Evolutionary conservation across 1,284 basidiomycete genomes (phyloP).

Genomic region (Flammula alnicola): DNA sequence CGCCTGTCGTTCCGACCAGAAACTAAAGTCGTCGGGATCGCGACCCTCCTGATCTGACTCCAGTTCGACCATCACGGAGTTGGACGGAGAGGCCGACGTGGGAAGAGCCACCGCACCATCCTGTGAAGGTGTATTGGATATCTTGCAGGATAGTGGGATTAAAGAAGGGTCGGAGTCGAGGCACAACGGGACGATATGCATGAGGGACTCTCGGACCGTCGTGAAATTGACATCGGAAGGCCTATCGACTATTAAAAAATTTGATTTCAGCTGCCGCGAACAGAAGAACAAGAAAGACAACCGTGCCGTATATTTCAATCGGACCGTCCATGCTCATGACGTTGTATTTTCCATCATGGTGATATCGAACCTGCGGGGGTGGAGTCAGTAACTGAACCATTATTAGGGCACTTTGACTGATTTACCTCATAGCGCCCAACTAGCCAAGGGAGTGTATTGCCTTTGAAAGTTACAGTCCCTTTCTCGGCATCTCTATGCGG

Average conservation of each 20-base stretch:
- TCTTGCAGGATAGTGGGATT: slow-evolving; percentile 75
- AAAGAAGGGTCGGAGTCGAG: slow-evolving; percentile 85
- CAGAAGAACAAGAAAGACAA: slow-evolving; percentile 4
- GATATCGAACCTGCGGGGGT: slow-evolving; percentile 68
- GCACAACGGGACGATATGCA: slow-evolving; percentile 83
- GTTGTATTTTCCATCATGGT: slow-evolving; percentile 95
- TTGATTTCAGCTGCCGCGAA: slow-evolving; percentile 13
- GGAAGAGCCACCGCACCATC: slow-evolving; percentile 16
- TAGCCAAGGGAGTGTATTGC: slow-evolving; percentile 84
- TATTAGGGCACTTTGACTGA: slow-evolving; percentile 16
- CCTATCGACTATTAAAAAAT: slow-evolving; percentile 59
- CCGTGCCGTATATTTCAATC: slow-evolving; percentile 86
- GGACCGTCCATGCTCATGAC: slow-evolving; percentile 87
- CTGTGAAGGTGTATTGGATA: slow-evolving; percentile 28
- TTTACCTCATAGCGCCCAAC: slow-evolving; percentile 87
- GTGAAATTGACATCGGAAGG: slow-evolving; percentile 65
- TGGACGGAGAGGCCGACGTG: slow-evolving; percentile 18
- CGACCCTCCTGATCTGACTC: slow-evolving; percentile 45
- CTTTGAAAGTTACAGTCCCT: slow-evolving; percentile 79
- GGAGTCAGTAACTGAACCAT: slow-evolving; percentile 11
- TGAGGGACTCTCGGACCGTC: slow-evolving; percentile 67
- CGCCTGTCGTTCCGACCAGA: slow-evolving; percentile 92
- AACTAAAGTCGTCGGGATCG: slow-evolving; percentile 91
- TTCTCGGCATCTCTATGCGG: slow-evolving; percentile 50
- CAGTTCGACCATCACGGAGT: slow-evolving; percentile 19